phyloP scores from a whole-genome alignment of 176 grass and related monocot genomes.

The Stipa capillata region DNA sequence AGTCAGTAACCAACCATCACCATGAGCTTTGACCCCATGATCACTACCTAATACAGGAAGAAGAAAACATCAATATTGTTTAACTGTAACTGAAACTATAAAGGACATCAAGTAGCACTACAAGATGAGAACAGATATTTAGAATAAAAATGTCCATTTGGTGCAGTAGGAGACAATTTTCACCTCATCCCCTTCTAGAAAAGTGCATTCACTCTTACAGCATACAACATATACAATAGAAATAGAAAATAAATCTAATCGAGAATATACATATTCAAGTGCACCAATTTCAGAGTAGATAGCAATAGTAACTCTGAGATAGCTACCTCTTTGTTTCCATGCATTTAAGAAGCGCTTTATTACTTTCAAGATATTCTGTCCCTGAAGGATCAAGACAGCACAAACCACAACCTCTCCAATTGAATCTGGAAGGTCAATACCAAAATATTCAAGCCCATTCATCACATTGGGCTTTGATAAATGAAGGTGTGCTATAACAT shows the following conservation, averaged over 20 bases:
- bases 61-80: neutral
- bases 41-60: conserved; percentile 59
- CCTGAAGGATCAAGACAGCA: conserved; percentile 82
- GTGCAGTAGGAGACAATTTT: neutral
- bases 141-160: neutral
- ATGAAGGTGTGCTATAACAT: conserved; percentile 71
- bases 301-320: conserved; percentile 2
- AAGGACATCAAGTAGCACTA: neutral
- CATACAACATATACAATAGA: neutral
- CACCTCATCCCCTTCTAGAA: neutral
- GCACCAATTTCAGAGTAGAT: neutral
- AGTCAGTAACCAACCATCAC: conserved; percentile 92
- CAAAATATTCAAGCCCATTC: conserved; percentile 84
- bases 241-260: neutral
- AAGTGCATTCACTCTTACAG: neutral
- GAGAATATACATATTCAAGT: neutral
- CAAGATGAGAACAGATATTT: conserved; percentile 10
- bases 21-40: conserved; percentile 92
- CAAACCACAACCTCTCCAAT: conserved; percentile 91
- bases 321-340: conserved; percentile 74
- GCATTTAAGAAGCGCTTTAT: conserved; percentile 63
- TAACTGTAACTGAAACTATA: neutral
- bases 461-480: conserved; percentile 54
- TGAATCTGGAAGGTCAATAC: conserved; percentile 91
- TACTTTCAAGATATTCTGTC: conserved; percentile 57